Percentiles rank a stretch among this genome's conserved stretches.
Conservation (phyloP, 2,329 filamentous ascomycete species). For the Sarocladium oryzae region DNA sequence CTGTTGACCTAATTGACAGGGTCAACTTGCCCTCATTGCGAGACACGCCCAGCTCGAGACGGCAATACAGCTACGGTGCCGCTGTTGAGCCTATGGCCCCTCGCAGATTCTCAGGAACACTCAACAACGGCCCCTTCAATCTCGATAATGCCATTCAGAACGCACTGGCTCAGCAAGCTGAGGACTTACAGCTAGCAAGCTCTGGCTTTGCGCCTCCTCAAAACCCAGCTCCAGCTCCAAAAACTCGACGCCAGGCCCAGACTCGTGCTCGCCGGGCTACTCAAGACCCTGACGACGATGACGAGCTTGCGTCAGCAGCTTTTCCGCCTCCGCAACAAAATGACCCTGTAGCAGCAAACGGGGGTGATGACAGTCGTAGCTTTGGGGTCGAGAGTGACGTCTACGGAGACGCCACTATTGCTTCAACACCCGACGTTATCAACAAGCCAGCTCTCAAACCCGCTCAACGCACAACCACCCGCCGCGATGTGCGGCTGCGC, state of each 20-base stretch:
- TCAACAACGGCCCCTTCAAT: neutral
- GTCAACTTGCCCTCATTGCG: slow-evolving; percentile 14
- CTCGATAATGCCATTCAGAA: neutral
- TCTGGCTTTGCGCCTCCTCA: neutral
- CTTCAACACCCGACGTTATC: slow-evolving; percentile 17
- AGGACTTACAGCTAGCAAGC: neutral
- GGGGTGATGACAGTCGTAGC: slow-evolving; percentile 26
- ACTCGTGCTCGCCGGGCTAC: neutral
- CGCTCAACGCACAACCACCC: neutral
- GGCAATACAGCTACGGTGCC: slow-evolving; percentile 33
- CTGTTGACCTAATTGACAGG: neutral
- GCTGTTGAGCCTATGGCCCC: slow-evolving; percentile 25
- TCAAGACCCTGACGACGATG: neutral
- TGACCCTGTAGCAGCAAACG: slow-evolving; percentile 14
- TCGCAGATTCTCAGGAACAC: neutral
- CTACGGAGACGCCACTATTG: slow-evolving; percentile 31
- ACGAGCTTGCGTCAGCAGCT: slow-evolving; percentile 13
- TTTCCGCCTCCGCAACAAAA: slow-evolving; percentile 13
- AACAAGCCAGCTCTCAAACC: neutral
- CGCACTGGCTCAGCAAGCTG: neutral
- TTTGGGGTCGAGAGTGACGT: slow-evolving; percentile 30
- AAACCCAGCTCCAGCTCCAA: neutral
- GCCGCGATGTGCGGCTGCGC: neutral
- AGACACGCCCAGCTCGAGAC: slow-evolving; percentile 28
- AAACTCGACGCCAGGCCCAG: neutral